phyloP scores from a whole-genome alignment of 805 yeast genomes.

The Nakazawaea siamensis region DNA sequence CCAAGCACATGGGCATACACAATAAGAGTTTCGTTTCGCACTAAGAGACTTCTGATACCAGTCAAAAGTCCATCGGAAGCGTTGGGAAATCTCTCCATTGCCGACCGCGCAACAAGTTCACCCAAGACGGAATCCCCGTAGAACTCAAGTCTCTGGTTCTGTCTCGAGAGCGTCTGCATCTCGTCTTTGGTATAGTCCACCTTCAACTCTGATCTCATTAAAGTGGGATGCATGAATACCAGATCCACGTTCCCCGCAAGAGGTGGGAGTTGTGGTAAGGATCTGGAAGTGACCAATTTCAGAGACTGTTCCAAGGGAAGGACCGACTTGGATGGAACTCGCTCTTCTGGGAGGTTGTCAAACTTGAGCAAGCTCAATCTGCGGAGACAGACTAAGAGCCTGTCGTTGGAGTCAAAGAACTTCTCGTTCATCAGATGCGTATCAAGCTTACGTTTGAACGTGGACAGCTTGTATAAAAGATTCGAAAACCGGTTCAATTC shows the following conservation, averaged over 20 bases:
- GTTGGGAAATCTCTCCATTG: slow-evolving; percentile 30
- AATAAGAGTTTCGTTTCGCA: slow-evolving; percentile 30
- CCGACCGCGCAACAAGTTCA: slow-evolving; percentile 28
- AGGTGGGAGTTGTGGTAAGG: background rate
- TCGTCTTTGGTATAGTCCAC: background rate
- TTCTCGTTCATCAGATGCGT: background rate
- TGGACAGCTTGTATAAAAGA: slow-evolving; percentile 1
- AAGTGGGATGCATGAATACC: slow-evolving; percentile 3
- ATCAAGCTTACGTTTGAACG: slow-evolving; percentile 1
- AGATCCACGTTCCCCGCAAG: background rate
- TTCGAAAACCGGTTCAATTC: slow-evolving; percentile 2
- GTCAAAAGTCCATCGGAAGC: slow-evolving; percentile 35
- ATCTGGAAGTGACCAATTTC: background rate
- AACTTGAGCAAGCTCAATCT: slow-evolving; percentile 1
- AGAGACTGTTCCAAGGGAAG: background rate
- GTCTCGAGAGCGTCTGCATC: background rate
- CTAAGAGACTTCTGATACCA: slow-evolving; percentile 29
- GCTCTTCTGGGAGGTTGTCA: slow-evolving; percentile 1
- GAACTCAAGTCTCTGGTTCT: slow-evolving; percentile 35
- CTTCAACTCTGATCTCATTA: background rate
- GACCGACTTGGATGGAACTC: background rate
- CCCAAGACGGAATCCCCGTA: slow-evolving; percentile 36
- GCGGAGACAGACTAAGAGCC: background rate
- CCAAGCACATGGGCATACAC: slow-evolving; percentile 32
- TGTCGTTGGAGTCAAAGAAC: background rate